phyloP scores from a whole-genome alignment of 768 basidiomycete genomes.

The Mycena filopes region DNA sequence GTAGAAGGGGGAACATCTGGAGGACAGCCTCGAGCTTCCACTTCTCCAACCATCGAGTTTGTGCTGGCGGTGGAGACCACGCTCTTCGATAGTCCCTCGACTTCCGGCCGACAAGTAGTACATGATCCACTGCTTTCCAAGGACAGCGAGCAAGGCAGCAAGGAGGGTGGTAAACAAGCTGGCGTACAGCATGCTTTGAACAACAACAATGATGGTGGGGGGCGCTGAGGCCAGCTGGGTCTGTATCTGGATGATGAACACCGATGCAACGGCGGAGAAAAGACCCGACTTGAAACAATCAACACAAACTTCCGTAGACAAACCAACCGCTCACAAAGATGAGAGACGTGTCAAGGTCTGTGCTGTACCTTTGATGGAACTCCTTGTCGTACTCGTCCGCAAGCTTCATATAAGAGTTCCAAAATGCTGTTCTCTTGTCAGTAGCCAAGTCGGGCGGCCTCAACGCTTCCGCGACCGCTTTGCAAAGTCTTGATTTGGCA shows the following conservation, averaged over 20 bases:
- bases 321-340: no score
- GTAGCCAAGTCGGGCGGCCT: no score
- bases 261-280: not conserved
- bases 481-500: no score
- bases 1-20: not conserved
- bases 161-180: conserved; percentile 1
- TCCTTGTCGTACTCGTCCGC: no score
- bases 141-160: not conserved
- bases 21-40: not conserved
- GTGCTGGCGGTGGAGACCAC: conserved; percentile 4
- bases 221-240: not conserved
- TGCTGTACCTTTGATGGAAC: no score
- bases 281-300: conserved; percentile 5
- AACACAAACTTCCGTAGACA: no score
- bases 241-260: not conserved
- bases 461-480: no score
- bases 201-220: not conserved
- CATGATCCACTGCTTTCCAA: conserved; percentile 1
- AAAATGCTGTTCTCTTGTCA: no score
- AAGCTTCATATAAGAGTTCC: no score
- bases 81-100: not conserved
- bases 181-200: not conserved
- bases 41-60: not conserved
- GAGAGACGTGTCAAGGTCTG: no score
- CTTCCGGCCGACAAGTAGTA: not conserved